A percentile compares a stretch with the other conserved stretches of the same genome.
Conservation (phyloP, 495 filamentous ascomycete genomes). For the Aspergillus carlsbadensis region DNA sequence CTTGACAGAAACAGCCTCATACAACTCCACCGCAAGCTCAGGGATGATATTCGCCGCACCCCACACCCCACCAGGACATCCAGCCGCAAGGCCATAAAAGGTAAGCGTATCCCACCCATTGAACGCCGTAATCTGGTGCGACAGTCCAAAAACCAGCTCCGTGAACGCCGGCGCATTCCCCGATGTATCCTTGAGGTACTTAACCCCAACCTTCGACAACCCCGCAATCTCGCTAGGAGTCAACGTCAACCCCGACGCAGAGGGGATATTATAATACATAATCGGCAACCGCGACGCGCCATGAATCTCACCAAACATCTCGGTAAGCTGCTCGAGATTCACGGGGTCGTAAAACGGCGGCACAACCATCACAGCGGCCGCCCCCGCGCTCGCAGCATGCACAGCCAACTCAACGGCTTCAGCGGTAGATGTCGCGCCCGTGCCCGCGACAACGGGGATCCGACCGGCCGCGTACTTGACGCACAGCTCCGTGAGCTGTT, state of each 20-base stretch:
- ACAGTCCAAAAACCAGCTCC: constrained; percentile 31
- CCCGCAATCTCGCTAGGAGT: constrained; percentile 28
- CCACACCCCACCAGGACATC: constrained; percentile 31
- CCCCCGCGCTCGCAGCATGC: constrained; percentile 32
- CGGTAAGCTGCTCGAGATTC: constrained; percentile 29
- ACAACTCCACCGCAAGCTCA: constrained; percentile 35
- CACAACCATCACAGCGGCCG: constrained; percentile 37
- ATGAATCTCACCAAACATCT: constrained; percentile 32
- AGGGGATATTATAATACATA: constrained; percentile 39
- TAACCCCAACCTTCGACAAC: constrained; percentile 30
- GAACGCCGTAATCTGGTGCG: constrained; percentile 32
- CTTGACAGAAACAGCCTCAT: constrained; percentile 31
- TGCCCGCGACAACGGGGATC: constrained; percentile 35
- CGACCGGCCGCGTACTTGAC: constrained; percentile 35
- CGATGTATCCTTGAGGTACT: constrained; percentile 39
- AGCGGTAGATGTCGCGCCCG: constrained; percentile 26
- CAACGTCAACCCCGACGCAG: constrained; percentile 27
- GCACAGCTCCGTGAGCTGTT: constrained; percentile 39
- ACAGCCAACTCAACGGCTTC: constrained; percentile 36
- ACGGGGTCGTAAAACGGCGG: constrained; percentile 41
- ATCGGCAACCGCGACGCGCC: constrained; percentile 27
- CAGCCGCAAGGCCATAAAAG: constrained; percentile 37
- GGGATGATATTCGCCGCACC: constrained; percentile 39
- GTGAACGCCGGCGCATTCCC: constrained; percentile 37
- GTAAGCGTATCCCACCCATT: constrained; percentile 41